Evolutionary conservation across 306 rosid genomes (phyloP).

Genomic region (Dalbergia oliveri): DNA sequence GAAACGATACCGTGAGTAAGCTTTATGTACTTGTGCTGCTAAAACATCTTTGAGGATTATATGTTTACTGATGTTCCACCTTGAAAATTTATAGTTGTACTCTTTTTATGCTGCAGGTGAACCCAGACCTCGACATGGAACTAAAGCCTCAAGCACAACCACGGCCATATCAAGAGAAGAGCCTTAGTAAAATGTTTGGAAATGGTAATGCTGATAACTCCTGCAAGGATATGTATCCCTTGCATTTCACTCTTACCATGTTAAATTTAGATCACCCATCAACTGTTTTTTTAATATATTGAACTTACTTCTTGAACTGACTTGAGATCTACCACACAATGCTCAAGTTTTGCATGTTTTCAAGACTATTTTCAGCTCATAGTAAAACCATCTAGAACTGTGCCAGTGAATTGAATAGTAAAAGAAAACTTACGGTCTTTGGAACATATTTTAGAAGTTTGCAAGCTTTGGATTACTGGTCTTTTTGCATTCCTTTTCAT

Average conservation of each 20-base stretch:
- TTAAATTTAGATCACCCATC: constrained; percentile 22
- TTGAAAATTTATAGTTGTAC: constrained; percentile 29
- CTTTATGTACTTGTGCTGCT: constrained; percentile 23
- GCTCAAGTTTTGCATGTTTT: constrained; percentile 19
- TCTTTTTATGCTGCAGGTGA: constrained; percentile 68
- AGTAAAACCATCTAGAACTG: neutral
- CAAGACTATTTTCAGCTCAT: constrained; percentile 27
- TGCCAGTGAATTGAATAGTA: neutral
- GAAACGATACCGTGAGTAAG: constrained; percentile 90
- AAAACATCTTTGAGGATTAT: constrained; percentile 27
- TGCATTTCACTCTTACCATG: constrained; percentile 31
- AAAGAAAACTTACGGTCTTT: constrained; percentile 9
- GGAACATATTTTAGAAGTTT: constrained; percentile 9
- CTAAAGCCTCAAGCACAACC: constrained; percentile 98
- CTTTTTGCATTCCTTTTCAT: neutral
- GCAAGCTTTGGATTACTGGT: constrained; percentile 34
- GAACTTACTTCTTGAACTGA: constrained; percentile 9
- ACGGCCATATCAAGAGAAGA: constrained; percentile 97
- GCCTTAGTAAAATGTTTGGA: constrained; percentile 99
- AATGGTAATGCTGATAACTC: constrained; percentile 66
- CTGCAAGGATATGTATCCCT: constrained; percentile 31
- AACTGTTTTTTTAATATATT: constrained; percentile 9
- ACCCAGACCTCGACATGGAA: constrained; percentile 96
- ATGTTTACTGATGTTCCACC: constrained; percentile 23
- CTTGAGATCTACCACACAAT: constrained; percentile 14